Evolutionary conservation across 2,329 filamentous ascomycete genomes (phyloP).

Genomic region (Cladophialophora exuberans): DNA sequence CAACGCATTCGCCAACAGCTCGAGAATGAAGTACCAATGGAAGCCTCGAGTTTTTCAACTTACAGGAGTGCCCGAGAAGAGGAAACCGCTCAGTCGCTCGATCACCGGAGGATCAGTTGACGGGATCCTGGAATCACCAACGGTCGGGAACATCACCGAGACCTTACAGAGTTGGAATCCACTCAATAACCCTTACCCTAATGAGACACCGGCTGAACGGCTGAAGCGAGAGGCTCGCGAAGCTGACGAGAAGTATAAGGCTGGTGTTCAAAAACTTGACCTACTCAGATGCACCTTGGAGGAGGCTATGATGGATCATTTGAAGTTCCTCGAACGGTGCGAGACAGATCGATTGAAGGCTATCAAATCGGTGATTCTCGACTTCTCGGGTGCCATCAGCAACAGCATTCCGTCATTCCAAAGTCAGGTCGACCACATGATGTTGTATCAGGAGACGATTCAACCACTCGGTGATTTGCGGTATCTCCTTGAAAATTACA

Average conservation of each 20-base stretch:
- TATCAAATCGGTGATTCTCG: conserved; percentile 95
- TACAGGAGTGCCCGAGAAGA: conserved; percentile 87
- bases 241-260: conserved; percentile 92
- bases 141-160: conserved; percentile 81
- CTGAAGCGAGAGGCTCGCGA: conserved; percentile 87
- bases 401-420: conserved; percentile 97
- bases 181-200: conserved; percentile 85
- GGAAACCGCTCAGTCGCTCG: conserved; percentile 70
- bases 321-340: conserved; percentile 96
- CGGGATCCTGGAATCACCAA: conserved; percentile 71
- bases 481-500: conserved; percentile 95
- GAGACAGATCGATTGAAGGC: conserved; percentile 95
- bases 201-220: conserved; percentile 86
- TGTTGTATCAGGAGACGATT: conserved; percentile 98
- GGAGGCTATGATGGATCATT: conserved; percentile 87
- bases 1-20: conserved; percentile 95
- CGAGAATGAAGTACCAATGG: conserved; percentile 97
- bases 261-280: conserved; percentile 81
- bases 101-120: conserved; percentile 67
- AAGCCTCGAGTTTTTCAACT: conserved; percentile 86
- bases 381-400: conserved; percentile 95
- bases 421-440: conserved; percentile 96
- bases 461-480: conserved; percentile 87
- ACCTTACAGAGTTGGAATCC: conserved; percentile 93
- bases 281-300: conserved; percentile 91